These are phyloP conservation scores for Tolypocladium pustulatum DNA, from an alignment of 2,329 filamentous ascomycete species.

Conservation along the genomic window DNA sequence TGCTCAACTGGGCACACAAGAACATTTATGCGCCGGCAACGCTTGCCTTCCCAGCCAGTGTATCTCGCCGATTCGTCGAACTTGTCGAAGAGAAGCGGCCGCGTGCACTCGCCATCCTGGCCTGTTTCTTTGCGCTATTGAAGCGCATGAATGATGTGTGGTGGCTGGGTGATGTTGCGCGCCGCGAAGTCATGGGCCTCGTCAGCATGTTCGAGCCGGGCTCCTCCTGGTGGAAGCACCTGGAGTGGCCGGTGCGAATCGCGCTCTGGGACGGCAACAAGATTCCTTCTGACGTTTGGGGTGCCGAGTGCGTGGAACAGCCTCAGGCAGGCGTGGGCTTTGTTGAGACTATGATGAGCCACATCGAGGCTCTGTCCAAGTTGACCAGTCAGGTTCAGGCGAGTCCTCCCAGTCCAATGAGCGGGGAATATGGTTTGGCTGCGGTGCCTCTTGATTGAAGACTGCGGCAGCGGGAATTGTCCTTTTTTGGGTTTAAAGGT, in stretches of 20 bases:
- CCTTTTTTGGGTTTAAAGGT: not conserved
- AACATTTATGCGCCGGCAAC: slow-evolving; percentile 48
- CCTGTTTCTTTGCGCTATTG: slow-evolving; percentile 56
- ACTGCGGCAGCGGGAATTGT: not conserved
- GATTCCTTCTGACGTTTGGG: slow-evolving; percentile 48
- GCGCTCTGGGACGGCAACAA: slow-evolving; percentile 43
- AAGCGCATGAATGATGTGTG: slow-evolving; percentile 52
- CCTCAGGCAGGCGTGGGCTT: slow-evolving; percentile 22
- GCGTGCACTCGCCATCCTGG: slow-evolving; percentile 51
- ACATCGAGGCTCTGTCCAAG: slow-evolving; percentile 29
- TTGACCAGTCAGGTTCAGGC: slow-evolving; percentile 20
- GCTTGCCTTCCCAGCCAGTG: slow-evolving; percentile 53
- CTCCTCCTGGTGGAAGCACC: slow-evolving; percentile 49
- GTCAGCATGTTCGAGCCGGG: slow-evolving; percentile 47
- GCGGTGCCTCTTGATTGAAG: slow-evolving; percentile 22
- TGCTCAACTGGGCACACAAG: slow-evolving; percentile 55
- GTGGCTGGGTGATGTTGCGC: slow-evolving; percentile 60
- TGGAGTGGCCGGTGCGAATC: slow-evolving; percentile 51
- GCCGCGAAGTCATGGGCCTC: slow-evolving; percentile 54
- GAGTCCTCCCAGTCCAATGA: slow-evolving; percentile 16
- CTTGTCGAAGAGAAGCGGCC: slow-evolving; percentile 48
- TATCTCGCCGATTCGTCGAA: slow-evolving; percentile 50
- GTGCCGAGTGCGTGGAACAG: slow-evolving; percentile 37
- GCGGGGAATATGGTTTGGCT: slow-evolving; percentile 20
- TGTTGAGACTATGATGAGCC: slow-evolving; percentile 25